Evolutionary conservation across 305 asterid genomes (phyloP).

Genomic region (Fraxinus platypoda): DNA sequence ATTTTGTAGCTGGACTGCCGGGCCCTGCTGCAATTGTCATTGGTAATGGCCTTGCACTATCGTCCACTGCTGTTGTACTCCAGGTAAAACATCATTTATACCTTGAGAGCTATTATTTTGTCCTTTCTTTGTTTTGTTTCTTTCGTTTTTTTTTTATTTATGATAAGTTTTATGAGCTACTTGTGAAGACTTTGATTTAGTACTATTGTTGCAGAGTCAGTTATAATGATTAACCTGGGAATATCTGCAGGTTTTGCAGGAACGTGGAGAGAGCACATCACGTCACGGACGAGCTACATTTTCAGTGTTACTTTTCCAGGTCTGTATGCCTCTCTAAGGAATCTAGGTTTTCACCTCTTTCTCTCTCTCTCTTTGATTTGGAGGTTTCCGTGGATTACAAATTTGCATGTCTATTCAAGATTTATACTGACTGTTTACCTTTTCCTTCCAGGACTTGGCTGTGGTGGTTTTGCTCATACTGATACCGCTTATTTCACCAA

Average conservation of each 20-base stretch:
- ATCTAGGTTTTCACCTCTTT: constrained; percentile 15
- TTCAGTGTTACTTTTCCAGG: constrained; percentile 98
- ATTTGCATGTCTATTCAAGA: constrained; percentile 20
- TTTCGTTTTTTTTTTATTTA: not conserved
- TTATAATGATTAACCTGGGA: constrained; percentile 29
- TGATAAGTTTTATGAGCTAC: not conserved
- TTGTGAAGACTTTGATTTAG: not conserved
- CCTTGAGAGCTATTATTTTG: not conserved
- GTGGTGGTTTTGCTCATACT: constrained; percentile 99
- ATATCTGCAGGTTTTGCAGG: constrained; percentile 87
- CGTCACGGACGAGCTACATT: constrained; percentile 99
- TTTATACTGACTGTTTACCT: not conserved
- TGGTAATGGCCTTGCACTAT: constrained; percentile 97
- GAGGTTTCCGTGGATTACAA: not conserved
- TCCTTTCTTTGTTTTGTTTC: not conserved
- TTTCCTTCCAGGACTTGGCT: constrained; percentile 79
- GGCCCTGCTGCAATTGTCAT: constrained; percentile 99
- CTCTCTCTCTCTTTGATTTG: not conserved
- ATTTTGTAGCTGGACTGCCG: constrained; percentile 70
- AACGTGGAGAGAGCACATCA: constrained; percentile 99
- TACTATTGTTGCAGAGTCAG: constrained; percentile 13
- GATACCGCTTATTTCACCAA: constrained; percentile 94
- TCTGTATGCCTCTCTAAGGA: constrained; percentile 10
- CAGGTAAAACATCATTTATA: constrained; percentile 52
- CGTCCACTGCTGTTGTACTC: constrained; percentile 99